Conservation (phyloP, 164 flowering plant species). For the Santalum album region DNA sequence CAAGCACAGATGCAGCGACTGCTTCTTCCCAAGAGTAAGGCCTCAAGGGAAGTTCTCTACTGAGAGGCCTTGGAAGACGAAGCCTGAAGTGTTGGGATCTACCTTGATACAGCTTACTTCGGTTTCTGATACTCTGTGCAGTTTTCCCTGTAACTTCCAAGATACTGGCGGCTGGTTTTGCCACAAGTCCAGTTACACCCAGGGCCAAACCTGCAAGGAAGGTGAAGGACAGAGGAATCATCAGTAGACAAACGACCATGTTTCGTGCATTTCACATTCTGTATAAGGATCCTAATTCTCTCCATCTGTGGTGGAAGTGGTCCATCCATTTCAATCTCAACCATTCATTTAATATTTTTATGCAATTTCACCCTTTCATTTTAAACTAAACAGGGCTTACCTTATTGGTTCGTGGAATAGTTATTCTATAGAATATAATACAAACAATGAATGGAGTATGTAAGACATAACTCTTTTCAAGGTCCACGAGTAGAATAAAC, state of each 20-base stretch:
- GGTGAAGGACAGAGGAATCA: neutral
- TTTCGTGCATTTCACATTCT: neutral
- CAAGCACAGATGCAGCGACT: slow-evolving; percentile 59
- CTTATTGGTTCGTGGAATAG: too few species aligned
- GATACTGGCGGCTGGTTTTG: slow-evolving; percentile 91
- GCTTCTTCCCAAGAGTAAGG: slow-evolving; percentile 98
- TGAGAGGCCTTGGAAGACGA: slow-evolving; percentile 80
- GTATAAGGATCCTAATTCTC: too few species aligned
- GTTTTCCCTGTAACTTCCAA: slow-evolving; percentile 94
- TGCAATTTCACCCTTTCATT: too few species aligned
- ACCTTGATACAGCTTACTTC: slow-evolving; percentile 51
- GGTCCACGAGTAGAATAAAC: too few species aligned
- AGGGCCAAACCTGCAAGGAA: slow-evolving; percentile 65
- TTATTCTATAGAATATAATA: too few species aligned
- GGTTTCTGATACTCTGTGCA: slow-evolving; percentile 90
- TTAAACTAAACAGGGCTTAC: too few species aligned
- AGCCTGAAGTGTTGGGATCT: slow-evolving; percentile 40
- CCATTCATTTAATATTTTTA: too few species aligned
- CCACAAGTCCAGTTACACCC: slow-evolving; percentile 87
- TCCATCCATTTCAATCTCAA: too few species aligned
- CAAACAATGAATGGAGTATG: too few species aligned
- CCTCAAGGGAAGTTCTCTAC: slow-evolving; percentile 49
- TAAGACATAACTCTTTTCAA: too few species aligned
- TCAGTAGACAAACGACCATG: neutral
- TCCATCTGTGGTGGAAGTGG: too few species aligned